These are phyloP conservation scores for Vaccinium macrocarpon DNA, from an alignment of 148 eudicot genomes.

Conservation along the genomic window DNA sequence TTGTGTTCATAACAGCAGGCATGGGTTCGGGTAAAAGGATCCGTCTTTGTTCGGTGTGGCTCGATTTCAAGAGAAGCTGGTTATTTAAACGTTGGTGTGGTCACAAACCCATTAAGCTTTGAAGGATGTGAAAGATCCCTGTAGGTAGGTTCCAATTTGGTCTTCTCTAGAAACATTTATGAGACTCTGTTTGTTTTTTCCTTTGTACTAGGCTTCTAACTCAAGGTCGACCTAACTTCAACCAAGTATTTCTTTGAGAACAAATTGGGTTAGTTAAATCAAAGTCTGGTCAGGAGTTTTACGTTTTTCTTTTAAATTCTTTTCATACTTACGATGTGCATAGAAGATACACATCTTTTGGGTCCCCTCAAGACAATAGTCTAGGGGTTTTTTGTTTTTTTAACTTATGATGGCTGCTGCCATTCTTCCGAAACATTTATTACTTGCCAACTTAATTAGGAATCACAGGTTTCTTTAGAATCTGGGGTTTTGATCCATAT, in stretches of 20 bases:
- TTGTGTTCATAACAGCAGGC: constrained; percentile 97
- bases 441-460: background rate
- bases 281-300: no score
- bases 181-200: background rate
- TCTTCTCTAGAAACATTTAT: background rate
- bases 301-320: no score
- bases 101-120: constrained; percentile 93
- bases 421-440: background rate
- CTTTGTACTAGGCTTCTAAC: background rate
- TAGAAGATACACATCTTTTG: background rate
- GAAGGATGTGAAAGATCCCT: constrained; percentile 95
- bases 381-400: background rate
- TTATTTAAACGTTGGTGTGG: constrained; percentile 93
- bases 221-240: background rate
- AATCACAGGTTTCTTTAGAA: background rate
- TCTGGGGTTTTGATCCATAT: background rate
- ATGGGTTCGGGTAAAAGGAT: constrained; percentile 99
- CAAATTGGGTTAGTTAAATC: no score
- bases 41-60: no score
- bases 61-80: constrained; percentile 91
- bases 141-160: constrained; percentile 63
- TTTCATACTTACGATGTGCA: no score
- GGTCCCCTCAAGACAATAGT: background rate
- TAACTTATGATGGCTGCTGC: background rate
- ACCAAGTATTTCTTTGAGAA: no score